Conservation (phyloP, 768 basidiomycete genomes). For the Austroboletus eburneus region DNA sequence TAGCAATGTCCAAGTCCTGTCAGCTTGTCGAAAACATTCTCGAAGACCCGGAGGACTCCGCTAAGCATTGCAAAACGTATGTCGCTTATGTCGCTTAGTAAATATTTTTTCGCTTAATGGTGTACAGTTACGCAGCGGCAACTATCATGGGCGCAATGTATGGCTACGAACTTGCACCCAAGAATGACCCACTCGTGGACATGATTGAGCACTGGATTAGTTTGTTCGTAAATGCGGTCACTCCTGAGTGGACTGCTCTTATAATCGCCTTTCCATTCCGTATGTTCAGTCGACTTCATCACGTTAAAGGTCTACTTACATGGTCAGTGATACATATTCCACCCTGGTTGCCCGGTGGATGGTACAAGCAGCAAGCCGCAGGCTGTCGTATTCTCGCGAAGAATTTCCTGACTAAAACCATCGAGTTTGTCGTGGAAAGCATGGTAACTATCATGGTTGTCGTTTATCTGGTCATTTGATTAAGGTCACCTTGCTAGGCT, state of each 20-base stretch:
- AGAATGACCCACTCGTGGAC: slow-evolving; percentile 26
- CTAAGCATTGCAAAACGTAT: slow-evolving; percentile 18
- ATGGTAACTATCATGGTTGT: slow-evolving; percentile 13
- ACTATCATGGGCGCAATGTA: slow-evolving; percentile 24
- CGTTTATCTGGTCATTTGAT: neutral
- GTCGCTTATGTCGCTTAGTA: slow-evolving; percentile 16
- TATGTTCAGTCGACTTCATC: slow-evolving; percentile 6
- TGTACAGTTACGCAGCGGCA: slow-evolving; percentile 18
- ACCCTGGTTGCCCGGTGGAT: slow-evolving; percentile 32
- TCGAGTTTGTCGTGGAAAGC: slow-evolving; percentile 19
- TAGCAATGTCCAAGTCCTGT: slow-evolving; percentile 15
- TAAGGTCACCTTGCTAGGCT: slow-evolving; percentile 2
- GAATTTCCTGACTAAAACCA: slow-evolving; percentile 19
- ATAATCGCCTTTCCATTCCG: slow-evolving; percentile 23
- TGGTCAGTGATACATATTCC: slow-evolving; percentile 26
- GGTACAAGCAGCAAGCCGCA: slow-evolving; percentile 17
- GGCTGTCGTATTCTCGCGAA: slow-evolving; percentile 19
- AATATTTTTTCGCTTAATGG: neutral
- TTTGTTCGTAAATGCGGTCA: slow-evolving; percentile 12
- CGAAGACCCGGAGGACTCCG: slow-evolving; percentile 11
- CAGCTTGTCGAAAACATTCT: slow-evolving; percentile 25
- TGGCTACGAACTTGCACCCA: slow-evolving; percentile 22
- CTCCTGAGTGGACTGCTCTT: slow-evolving; percentile 22
- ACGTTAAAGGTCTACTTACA: neutral
- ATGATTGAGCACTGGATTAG: slow-evolving; percentile 9